These are phyloP conservation scores for Macrophomina phaseolina DNA, from an alignment of 2,329 filamentous ascomycete genomes.

Conservation along the genomic window DNA sequence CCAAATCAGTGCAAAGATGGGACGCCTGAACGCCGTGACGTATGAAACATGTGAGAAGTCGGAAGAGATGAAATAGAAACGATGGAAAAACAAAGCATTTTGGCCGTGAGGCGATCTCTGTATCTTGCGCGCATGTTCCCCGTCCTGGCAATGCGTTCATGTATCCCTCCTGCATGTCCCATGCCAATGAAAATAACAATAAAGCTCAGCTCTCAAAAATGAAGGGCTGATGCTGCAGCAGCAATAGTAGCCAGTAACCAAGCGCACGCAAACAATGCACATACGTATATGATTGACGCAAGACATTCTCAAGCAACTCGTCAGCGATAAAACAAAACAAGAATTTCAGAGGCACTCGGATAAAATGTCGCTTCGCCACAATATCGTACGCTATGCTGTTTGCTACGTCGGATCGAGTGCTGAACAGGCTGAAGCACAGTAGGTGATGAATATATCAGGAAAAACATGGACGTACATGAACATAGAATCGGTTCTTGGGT, in stretches of 20 bases:
- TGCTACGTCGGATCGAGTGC: background rate
- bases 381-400: conserved; percentile 5
- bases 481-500: background rate
- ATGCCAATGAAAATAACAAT: background rate
- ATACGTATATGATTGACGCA: background rate
- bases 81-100: background rate
- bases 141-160: background rate
- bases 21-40: background rate
- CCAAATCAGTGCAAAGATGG: background rate
- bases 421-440: background rate
- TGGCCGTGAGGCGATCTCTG: conserved; percentile 14
- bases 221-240: background rate
- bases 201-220: background rate
- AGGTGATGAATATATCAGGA: background rate
- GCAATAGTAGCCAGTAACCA: background rate
- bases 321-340: background rate
- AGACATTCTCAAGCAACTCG: no score
- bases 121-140: background rate
- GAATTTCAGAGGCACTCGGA: no score
- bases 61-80: background rate
- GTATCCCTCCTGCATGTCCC: background rate
- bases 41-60: background rate
- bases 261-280: background rate
- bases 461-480: background rate
- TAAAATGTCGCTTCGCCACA: background rate